These are phyloP conservation scores for Moesziomyces aphidis DNA, from an alignment of 1,284 basidiomycete genomes.

Conservation along the genomic window DNA sequence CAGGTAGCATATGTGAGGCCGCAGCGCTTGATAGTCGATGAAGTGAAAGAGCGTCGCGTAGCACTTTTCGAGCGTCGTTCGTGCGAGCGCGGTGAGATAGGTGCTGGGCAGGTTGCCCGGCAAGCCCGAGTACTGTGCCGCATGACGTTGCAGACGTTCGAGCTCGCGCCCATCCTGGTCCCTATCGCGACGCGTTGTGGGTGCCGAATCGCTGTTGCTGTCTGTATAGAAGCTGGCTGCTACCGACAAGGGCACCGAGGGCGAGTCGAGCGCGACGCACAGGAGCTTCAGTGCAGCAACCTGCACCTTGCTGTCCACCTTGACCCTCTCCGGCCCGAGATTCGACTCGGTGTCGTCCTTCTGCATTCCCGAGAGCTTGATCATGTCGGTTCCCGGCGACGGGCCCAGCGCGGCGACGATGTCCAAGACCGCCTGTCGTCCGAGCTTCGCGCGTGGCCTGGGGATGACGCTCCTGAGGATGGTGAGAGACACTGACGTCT, in stretches of 20 bases:
- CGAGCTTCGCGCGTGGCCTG: constrained; percentile 21
- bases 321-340: constrained; percentile 27
- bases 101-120: constrained; percentile 36
- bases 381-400: constrained; percentile 25
- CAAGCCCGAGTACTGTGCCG: constrained; percentile 24
- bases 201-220: not conserved
- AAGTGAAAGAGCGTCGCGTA: constrained; percentile 56
- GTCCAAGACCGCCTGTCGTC: constrained; percentile 32
- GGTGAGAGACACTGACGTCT: constrained; percentile 26
- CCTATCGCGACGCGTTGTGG: constrained; percentile 7
- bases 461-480: constrained; percentile 41
- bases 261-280: constrained; percentile 40
- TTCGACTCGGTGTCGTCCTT: constrained; percentile 10
- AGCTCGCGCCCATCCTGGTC: constrained; percentile 20
- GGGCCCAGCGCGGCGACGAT: constrained; percentile 37
- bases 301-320: constrained; percentile 47
- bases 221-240: constrained; percentile 35
- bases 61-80: constrained; percentile 32
- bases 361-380: constrained; percentile 27
- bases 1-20: constrained; percentile 50
- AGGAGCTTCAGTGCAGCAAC: constrained; percentile 43
- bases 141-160: constrained; percentile 28
- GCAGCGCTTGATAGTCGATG: constrained; percentile 49
- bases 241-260: constrained; percentile 26
- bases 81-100: constrained; percentile 43